Conservation (phyloP, 495 filamentous ascomycete species). For the Aspergillus campestris region DNA sequence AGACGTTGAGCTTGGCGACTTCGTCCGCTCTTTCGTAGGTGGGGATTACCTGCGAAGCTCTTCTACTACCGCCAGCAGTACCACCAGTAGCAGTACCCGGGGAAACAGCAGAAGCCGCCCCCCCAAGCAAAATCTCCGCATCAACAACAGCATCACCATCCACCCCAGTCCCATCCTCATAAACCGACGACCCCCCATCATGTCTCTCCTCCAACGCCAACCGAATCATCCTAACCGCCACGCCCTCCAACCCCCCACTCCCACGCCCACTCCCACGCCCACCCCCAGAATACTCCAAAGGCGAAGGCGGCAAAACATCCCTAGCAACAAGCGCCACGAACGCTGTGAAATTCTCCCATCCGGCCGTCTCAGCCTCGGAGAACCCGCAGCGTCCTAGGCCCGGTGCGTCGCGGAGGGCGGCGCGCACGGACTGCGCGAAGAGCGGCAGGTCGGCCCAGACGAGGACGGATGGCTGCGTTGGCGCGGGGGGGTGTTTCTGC, state of each 20-base stretch:
- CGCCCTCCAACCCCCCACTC: conserved; percentile 4
- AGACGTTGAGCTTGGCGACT: neutral
- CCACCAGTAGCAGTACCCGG: too few species aligned
- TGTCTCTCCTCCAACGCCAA: conserved; percentile 4
- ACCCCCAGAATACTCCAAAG: too few species aligned
- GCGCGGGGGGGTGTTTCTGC: neutral
- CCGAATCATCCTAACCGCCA: conserved; percentile 1
- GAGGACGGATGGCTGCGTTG: neutral
- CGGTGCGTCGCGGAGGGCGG: conserved; percentile 1
- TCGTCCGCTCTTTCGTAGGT: neutral
- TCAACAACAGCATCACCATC: neutral
- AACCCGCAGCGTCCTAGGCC: neutral
- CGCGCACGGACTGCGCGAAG: neutral
- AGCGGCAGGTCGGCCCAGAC: neutral
- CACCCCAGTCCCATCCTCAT: neutral
- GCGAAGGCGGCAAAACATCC: too few species aligned
- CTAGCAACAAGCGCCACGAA: conserved; percentile 4
- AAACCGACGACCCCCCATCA: neutral
- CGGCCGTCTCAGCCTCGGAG: neutral
- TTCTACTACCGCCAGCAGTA: too few species aligned
- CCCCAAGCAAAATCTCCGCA: too few species aligned
- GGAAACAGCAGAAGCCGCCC: neutral
- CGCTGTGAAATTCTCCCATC: conserved; percentile 2
- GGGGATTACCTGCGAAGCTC: too few species aligned
- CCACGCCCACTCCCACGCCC: too few species aligned